Conservation (phyloP, 1,139 yeast species). For the Yarrowia galli region DNA sequence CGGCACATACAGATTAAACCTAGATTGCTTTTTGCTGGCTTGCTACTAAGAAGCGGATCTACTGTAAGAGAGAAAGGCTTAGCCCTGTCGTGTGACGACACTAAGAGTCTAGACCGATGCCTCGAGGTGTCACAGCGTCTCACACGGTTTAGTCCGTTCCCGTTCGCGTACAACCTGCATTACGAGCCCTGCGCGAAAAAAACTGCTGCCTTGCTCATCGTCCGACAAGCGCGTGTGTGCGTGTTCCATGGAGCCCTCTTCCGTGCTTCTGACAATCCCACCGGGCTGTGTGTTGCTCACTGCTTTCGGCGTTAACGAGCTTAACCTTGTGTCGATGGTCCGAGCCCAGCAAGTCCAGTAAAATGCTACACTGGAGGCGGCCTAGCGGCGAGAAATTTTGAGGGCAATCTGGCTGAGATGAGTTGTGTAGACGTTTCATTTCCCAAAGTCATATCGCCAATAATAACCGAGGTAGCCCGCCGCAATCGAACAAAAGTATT, state of each 20-base stretch:
- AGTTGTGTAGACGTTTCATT: background rate
- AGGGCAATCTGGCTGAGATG: background rate
- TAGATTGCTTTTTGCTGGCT: slow-evolving; percentile 30
- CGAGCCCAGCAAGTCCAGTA: slow-evolving; percentile 11
- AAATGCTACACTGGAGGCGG: background rate
- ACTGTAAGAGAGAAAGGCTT: slow-evolving; percentile 19
- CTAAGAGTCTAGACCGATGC: slow-evolving; percentile 16
- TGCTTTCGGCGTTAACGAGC: slow-evolving; percentile 25
- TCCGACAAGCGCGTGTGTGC: too few relatives aligned
- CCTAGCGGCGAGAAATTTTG: background rate
- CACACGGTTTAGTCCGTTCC: background rate
- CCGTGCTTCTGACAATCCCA: background rate
- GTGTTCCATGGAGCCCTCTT: too few relatives aligned
- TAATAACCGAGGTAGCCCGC: background rate
- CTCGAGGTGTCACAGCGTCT: background rate
- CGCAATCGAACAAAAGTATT: slow-evolving; percentile 17
- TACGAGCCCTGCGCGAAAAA: too few relatives aligned
- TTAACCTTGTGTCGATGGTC: slow-evolving; percentile 16
- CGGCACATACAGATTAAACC: slow-evolving; percentile 11
- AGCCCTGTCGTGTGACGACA: slow-evolving; percentile 18
- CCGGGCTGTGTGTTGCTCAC: slow-evolving; percentile 35
- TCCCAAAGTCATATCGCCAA: background rate
- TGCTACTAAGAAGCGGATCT: slow-evolving; percentile 4
- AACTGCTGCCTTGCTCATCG: too few relatives aligned
- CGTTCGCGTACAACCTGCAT: too few relatives aligned